Conservation (phyloP, 2,329 filamentous ascomycete species). For the Cercospora canescens region DNA sequence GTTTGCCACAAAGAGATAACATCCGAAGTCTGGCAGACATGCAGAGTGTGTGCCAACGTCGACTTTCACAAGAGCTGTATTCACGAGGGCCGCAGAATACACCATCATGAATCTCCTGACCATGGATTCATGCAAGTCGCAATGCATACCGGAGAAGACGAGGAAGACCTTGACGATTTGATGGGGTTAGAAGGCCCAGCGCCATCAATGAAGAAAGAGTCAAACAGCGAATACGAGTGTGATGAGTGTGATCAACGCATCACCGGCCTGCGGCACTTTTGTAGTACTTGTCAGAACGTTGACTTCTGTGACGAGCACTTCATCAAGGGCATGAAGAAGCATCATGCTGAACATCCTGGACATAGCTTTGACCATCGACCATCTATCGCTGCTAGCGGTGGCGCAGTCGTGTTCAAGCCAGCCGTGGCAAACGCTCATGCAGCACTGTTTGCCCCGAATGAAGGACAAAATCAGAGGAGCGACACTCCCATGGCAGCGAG, state of each 20-base stretch:
- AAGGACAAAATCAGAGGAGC: not conserved
- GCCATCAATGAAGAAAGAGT: not conserved
- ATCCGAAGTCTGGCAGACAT: not conserved
- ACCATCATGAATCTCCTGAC: not conserved
- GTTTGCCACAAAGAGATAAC: not conserved
- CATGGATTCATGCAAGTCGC: constrained; percentile 1
- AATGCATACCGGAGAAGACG: not conserved
- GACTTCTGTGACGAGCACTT: constrained; percentile 8
- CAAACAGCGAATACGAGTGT: not conserved
- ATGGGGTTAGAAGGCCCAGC: not conserved
- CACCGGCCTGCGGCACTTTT: not conserved
- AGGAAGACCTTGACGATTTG: not conserved
- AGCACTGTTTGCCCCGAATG: not conserved
- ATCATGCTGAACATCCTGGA: not conserved
- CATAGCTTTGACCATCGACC: not conserved
- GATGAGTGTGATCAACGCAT: not conserved
- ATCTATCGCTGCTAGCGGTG: not conserved
- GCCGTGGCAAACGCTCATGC: not conserved
- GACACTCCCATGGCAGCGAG: not conserved
- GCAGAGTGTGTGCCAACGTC: not conserved
- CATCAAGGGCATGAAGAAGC: not conserved
- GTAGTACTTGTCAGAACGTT: not conserved
- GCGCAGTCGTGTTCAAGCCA: not conserved
- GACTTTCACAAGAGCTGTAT: constrained; percentile 3
- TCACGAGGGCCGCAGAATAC: constrained; percentile 1